phyloP scores from a whole-genome alignment of 805 yeast species.

The Zygosaccharomyces lentus region DNA sequence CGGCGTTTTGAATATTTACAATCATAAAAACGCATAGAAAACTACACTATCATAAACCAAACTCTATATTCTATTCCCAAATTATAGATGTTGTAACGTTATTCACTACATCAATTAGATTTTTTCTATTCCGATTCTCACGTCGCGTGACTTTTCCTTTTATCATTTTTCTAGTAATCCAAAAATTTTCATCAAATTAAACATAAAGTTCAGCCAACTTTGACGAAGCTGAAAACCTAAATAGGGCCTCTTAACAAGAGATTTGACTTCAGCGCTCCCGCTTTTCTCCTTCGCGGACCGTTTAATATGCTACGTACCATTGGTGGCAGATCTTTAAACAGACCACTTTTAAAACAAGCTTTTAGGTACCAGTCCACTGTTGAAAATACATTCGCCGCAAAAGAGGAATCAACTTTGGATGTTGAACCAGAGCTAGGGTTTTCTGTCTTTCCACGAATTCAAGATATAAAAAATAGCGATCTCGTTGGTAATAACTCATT shows the following conservation, averaged over 20 bases:
- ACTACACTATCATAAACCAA: too few relatives aligned
- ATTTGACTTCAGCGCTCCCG: not conserved
- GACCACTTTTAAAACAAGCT: not conserved
- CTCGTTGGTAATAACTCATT: slow-evolving; percentile 23
- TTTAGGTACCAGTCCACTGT: slow-evolving; percentile 9
- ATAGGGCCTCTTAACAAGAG: not conserved
- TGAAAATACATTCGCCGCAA: not conserved
- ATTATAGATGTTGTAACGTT: not conserved
- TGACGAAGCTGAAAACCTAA: not conserved
- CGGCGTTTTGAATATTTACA: too few relatives aligned
- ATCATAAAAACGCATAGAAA: too few relatives aligned
- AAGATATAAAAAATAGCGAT: slow-evolving; percentile 32
- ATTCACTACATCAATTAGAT: not conserved
- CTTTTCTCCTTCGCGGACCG: too few relatives aligned
- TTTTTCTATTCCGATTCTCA: not conserved
- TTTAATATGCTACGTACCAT: not conserved
- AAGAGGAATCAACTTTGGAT: not conserved
- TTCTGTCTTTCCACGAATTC: slow-evolving; percentile 28
- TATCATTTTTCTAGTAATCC: not conserved
- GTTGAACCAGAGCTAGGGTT: slow-evolving; percentile 1
- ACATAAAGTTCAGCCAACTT: not conserved
- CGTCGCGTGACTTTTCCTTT: not conserved
- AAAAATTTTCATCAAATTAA: too few relatives aligned
- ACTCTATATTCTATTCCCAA: not conserved
- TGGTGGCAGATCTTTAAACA: not conserved